Evolutionary conservation across 2,329 filamentous ascomycete genomes (phyloP).

Genomic region (Trichoderma koningii): DNA sequence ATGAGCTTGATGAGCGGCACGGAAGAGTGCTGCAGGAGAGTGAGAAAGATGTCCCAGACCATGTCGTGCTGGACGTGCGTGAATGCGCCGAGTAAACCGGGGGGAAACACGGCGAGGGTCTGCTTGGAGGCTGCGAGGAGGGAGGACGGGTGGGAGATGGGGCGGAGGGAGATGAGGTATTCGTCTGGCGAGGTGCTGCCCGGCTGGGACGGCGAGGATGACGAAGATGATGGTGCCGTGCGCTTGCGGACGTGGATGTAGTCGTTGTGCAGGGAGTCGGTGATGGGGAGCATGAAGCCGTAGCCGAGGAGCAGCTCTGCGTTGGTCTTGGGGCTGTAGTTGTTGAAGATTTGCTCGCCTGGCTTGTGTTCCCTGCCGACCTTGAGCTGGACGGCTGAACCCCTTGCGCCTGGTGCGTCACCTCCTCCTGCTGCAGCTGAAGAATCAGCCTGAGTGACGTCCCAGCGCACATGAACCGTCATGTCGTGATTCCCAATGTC

Average conservation of each 20-base stretch:
- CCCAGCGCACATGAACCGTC: constrained; percentile 61
- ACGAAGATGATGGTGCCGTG: constrained; percentile 27
- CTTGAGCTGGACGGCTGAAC: constrained; percentile 46
- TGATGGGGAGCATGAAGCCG: constrained; percentile 59
- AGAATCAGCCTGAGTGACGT: constrained; percentile 38
- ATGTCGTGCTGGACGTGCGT: constrained; percentile 56
- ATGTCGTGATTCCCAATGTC: constrained; percentile 74
- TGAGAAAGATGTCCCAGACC: constrained; percentile 51
- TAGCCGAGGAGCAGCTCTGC: constrained; percentile 68
- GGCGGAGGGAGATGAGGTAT: constrained; percentile 56
- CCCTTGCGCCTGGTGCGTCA: not conserved
- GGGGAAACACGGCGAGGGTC: constrained; percentile 37
- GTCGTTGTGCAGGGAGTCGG: constrained; percentile 57
- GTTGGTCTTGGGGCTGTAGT: constrained; percentile 74
- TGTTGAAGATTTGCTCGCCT: constrained; percentile 65
- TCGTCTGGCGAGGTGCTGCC: constrained; percentile 39
- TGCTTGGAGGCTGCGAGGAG: constrained; percentile 49
- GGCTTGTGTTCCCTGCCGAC: constrained; percentile 48
- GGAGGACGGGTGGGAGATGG: constrained; percentile 51
- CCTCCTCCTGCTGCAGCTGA: constrained; percentile 18
- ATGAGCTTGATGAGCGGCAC: constrained; percentile 36
- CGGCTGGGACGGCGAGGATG: not conserved
- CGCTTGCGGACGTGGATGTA: constrained; percentile 59
- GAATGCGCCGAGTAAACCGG: constrained; percentile 45
- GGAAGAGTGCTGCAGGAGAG: constrained; percentile 41